Evolutionary conservation across 2,329 filamentous ascomycete species (phyloP), one percentile per base, ranked within the genome.

Genomic region (Cryoendolithus antarcticus): DNA sequence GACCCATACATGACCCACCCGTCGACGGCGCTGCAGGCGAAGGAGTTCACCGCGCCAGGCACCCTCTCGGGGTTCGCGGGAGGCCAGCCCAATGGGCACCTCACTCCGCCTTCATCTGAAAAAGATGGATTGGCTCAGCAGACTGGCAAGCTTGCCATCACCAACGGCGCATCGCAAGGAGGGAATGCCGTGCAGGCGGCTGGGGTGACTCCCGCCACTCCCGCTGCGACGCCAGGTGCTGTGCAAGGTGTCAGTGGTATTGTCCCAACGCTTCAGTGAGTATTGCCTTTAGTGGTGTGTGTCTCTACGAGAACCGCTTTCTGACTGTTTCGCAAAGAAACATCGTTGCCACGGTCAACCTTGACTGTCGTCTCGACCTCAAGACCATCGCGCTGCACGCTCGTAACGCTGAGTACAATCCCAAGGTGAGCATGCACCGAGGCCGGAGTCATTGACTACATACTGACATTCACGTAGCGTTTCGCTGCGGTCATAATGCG

Each of bases 401-500:
- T 47, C 76, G 85, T 64, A 91, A 91, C 61, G 84, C 83, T 50
- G 83, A 89, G 69, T 89, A 89, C 69, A 88, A 86, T 59, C 83
- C 82, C 44, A 88, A 88, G 82, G 32, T 34, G 12, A 34, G 32
- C 11, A 9, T 15, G 12, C 19, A n/a, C 12, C 12, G 15, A 19
- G 15, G 15, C 15, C 15, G 15, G 15, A 19, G 15, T 19, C 15
- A 19, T 19, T 19, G 15, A 19, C 15, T 19, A 19, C 15, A 19
- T 19, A 19, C 15, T 19, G 15, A 19, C 15, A 19, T 19, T 19
- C 15, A 19, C 32, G 9, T 13, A 34, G 32, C 85, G 85, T 78
- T 93, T 93, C 58, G 84, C 84, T 49, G 85, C 85, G 57, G 84
- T 89, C 44, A 88, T 91, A 60, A 89, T 93, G 83, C 82, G 85